Evolutionary conservation across 257 asterid species (phyloP), one percentile per base, ranked within the genome.

Genomic region (Salvia splendens): DNA sequence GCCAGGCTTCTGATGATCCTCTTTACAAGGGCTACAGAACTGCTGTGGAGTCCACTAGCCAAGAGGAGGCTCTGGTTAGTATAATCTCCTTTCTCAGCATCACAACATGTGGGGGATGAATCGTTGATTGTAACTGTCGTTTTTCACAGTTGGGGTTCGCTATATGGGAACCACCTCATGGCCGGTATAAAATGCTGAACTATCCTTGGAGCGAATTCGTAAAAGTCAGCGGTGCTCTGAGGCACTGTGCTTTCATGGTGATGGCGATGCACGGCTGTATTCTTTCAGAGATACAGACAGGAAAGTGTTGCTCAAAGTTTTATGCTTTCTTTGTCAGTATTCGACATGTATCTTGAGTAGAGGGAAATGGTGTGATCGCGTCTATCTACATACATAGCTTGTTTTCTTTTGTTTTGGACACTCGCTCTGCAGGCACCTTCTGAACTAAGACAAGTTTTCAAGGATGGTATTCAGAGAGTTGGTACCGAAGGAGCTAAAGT

Each of bases 111-210:
- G 24, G 46, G 12, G 12, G 66, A 50, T 32, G 51, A 2, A 16
- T 45, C 48, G 51, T 59, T 32, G 6, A 36, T 30, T 60, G 7
- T 41, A 9, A 14, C 12, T 61, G 6, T 53, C 56, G 14, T 10
- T 45, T 64, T 75, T 64, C 61, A 71, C 81, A 86, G 96, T 72
- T 92, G 51, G 73, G 77, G 66, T 94, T 91, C 77, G 99, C 99
- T 43, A 70, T 80, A 30, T 94, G 99, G 99, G 99, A 94, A 78
- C 99, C 99, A 0, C 97, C 99, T 68, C 99, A 94, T 67, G 99
- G 99, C 46, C 97, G 92, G 17, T 94, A 94, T 80, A 94, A 70
- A 70, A 94, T 91, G 96, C 79, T 91, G 67, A 85, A 74, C 14
- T 94, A 94, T 74, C 99, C 99, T 5, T 94, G 99, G 99, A 68